Evolutionary conservation across 352 stramenopile species (phyloP).

Genomic region (Globisporangium lucens): DNA sequence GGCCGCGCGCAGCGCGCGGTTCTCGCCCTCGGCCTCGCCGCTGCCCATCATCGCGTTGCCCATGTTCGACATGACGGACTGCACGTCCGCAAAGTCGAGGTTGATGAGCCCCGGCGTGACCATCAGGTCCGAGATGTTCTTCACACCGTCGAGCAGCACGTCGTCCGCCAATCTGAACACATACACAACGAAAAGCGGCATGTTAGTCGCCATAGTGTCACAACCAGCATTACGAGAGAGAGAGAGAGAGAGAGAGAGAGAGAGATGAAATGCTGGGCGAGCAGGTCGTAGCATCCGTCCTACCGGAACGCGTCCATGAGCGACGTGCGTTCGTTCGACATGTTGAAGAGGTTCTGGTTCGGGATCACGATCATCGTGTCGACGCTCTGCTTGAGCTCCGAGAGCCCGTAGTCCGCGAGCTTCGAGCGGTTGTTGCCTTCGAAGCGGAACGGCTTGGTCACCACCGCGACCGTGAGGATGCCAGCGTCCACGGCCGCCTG

Average conservation of each 20-base stretch:
- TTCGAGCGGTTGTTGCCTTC: conserved; percentile 82
- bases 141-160: conserved; percentile 81
- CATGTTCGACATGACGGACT: conserved; percentile 88
- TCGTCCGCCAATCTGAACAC: conserved; percentile 72
- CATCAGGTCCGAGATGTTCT: conserved; percentile 89
- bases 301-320: conserved; percentile 87
- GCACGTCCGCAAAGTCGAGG: conserved; percentile 84
- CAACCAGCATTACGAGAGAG: not conserved
- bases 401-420: conserved; percentile 70
- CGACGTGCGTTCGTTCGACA: conserved; percentile 83
- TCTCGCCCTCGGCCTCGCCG: conserved; percentile 89
- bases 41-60: conserved; percentile 90
- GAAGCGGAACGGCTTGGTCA: conserved; percentile 88
- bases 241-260: no score
- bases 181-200: not conserved
- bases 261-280: no score
- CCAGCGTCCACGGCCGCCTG: conserved; percentile 78
- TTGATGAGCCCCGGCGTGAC: conserved; percentile 88
- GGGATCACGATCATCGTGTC: conserved; percentile 89
- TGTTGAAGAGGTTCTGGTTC: conserved; percentile 89
- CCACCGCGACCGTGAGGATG: conserved; percentile 82
- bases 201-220: not conserved
- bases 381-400: conserved; percentile 78
- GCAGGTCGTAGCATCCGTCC: not conserved
- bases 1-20: conserved; percentile 77